Evolutionary conservation across 768 basidiomycete species (phyloP), one percentile per base, ranked within the genome.

Genomic region (Ramaria sp.): DNA sequence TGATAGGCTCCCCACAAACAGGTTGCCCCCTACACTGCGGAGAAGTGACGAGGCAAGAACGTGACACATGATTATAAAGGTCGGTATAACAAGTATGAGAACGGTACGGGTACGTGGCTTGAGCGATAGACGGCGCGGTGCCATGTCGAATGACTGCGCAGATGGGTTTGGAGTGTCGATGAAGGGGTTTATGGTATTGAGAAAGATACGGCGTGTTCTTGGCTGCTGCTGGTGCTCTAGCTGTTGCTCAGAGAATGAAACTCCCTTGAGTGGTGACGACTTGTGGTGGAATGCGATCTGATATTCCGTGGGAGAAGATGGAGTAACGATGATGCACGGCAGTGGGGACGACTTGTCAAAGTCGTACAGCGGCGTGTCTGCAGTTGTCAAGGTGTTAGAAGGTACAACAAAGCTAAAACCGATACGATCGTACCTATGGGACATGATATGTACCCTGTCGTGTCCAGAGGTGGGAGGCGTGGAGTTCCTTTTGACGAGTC

Each of bases 321-420:
- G 52, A 12, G 52, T 54, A 27, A 54, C 52, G 27, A 54, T 54
- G 52, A 54, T 54, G 18, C 52, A 54, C 16, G 52, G 52, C 42
- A 54, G 27, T 2, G 52, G 52, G 7, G 52, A 54, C 30, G 45
- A 24, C 15, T 54, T 22, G 43, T 54, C 52, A 47, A 54, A 54
- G 42, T 54, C 52, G 16, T 7, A 15, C n/a, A 54, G 41, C 22
- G 52, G 52, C 16, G 52, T 54, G 24, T 54, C 52, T 54, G 18
- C 24, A 41, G 9, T 32, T n/a, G n/a, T n/a, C n/a, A n/a, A n/a
- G n/a, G 30, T 18, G 27, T 41, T 28, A 41, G 28, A 22, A 4
- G 39, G 15, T 8, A 8, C 42, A 47, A 15, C 15, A n/a, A 24
- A 24, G 13, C 13, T 27, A 13, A 42, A 16, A 52, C 8, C 7